Conservation (phyloP, 345 rosid species). For the Heritiera littoralis region DNA sequence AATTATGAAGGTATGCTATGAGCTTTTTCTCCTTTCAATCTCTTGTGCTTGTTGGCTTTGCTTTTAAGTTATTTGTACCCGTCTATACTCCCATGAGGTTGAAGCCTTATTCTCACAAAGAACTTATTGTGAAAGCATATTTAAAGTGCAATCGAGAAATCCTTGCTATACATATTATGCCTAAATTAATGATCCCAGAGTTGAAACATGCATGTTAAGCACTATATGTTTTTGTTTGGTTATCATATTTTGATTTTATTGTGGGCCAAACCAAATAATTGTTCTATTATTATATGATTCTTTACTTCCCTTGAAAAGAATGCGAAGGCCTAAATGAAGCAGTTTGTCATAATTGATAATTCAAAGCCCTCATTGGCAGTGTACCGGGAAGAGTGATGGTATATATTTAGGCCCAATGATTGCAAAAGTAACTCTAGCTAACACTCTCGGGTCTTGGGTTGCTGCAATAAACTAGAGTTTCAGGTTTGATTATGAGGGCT, state of each 20-base stretch:
- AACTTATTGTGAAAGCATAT: background rate
- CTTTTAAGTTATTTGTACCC: background rate
- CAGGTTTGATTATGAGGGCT: background rate
- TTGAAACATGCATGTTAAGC: background rate
- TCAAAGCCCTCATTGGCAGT: slow-evolving; percentile 4
- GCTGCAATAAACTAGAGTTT: background rate
- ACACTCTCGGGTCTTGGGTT: background rate
- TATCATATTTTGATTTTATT: background rate
- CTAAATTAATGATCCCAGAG: background rate
- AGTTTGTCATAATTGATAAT: background rate
- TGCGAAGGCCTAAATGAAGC: background rate
- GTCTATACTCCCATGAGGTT: background rate
- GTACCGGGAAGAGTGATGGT: background rate
- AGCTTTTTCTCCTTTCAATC: slow-evolving; percentile 1
- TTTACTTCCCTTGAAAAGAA: background rate
- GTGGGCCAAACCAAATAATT: background rate
- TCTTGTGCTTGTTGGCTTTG: slow-evolving; percentile 9
- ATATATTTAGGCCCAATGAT: background rate
- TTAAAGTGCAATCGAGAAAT: background rate
- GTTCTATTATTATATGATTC: background rate
- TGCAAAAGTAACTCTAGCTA: background rate
- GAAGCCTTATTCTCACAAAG: background rate
- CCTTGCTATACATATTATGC: background rate
- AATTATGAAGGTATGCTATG: slow-evolving; percentile 74
- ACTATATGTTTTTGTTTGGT: background rate